phyloP scores from a whole-genome alignment of 1,284 basidiomycete genomes.

The Caloboletus firmus region DNA sequence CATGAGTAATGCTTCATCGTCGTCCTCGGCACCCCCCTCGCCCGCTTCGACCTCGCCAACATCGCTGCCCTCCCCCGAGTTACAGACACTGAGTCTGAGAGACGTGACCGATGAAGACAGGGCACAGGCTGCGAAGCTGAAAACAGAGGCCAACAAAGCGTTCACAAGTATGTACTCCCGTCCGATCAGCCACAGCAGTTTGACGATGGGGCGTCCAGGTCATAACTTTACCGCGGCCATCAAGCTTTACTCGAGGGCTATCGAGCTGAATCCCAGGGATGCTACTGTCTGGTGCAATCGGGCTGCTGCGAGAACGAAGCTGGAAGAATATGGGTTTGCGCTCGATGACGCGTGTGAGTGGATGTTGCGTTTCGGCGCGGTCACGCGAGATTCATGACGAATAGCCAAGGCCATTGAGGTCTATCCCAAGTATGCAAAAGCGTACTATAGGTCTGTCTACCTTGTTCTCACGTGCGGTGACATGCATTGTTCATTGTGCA shows the following conservation, averaged over 20 bases:
- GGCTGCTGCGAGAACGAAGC: slow-evolving; percentile 73
- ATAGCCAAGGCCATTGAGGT: slow-evolving; percentile 84
- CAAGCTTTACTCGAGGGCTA: slow-evolving; percentile 73
- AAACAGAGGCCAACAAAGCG: slow-evolving; percentile 83
- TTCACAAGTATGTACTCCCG: slow-evolving; percentile 59
- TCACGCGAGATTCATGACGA: slow-evolving; percentile 19
- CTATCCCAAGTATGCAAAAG: slow-evolving; percentile 91
- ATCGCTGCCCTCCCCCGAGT: slow-evolving; percentile 55
- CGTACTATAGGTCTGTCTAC: slow-evolving; percentile 70
- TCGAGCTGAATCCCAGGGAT: slow-evolving; percentile 76
- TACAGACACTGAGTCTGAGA: slow-evolving; percentile 48
- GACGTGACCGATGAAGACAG: slow-evolving; percentile 71
- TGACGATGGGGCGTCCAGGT: slow-evolving; percentile 33
- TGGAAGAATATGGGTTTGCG: slow-evolving; percentile 84
- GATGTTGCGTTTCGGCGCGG: not conserved
- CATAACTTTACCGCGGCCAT: slow-evolving; percentile 67
- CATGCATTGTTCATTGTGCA: slow-evolving; percentile 6
- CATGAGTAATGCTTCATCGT: slow-evolving; percentile 45
- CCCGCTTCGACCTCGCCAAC: slow-evolving; percentile 53
- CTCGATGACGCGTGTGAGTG: slow-evolving; percentile 72
- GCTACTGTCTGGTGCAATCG: slow-evolving; percentile 80
- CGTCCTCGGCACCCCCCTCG: slow-evolving; percentile 39
- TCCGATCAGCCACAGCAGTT: slow-evolving; percentile 1
- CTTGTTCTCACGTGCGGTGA: not conserved
- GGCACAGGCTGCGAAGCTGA: slow-evolving; percentile 67